A percentile compares a stretch with the other conserved stretches of the same genome.
Conservation (phyloP, 768 basidiomycete genomes). For the Russula sp. region DNA sequence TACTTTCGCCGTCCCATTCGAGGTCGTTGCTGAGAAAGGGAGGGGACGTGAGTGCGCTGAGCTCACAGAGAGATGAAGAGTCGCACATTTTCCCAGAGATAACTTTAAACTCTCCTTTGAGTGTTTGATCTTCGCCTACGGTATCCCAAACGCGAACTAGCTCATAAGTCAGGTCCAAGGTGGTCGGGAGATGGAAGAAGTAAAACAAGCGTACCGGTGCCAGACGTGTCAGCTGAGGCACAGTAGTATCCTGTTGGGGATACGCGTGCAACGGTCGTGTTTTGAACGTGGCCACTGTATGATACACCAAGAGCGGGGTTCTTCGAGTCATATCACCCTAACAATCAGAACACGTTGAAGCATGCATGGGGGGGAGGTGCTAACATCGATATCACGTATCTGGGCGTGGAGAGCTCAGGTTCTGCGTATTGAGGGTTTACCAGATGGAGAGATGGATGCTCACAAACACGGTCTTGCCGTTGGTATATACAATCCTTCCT, state of each 20-base stretch:
- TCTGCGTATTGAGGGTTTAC: not conserved
- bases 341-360: constrained; percentile 10
- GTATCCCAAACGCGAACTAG: constrained; percentile 91
- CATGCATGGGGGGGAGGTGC: constrained; percentile 9
- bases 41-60: not conserved
- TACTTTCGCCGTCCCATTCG: constrained; percentile 94
- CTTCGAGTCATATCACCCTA: constrained; percentile 34
- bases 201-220: constrained; percentile 53
- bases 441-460: constrained; percentile 28
- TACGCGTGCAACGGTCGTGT: constrained; percentile 82
- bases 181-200: not conserved
- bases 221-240: constrained; percentile 80
- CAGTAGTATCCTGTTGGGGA: constrained; percentile 95
- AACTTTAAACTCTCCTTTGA: constrained; percentile 78
- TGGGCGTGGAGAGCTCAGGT: not conserved
- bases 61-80: not conserved
- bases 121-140: constrained; percentile 71
- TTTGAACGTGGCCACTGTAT: constrained; percentile 78
- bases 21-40: constrained; percentile 68
- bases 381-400: constrained; percentile 24
- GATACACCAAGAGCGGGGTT: constrained; percentile 56
- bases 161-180: not conserved
- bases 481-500: constrained; percentile 81
- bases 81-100: constrained; percentile 67
- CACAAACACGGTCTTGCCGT: constrained; percentile 81